phyloP scores from a whole-genome alignment of 257 asterid genomes.

The Voacanga thouarsii region DNA sequence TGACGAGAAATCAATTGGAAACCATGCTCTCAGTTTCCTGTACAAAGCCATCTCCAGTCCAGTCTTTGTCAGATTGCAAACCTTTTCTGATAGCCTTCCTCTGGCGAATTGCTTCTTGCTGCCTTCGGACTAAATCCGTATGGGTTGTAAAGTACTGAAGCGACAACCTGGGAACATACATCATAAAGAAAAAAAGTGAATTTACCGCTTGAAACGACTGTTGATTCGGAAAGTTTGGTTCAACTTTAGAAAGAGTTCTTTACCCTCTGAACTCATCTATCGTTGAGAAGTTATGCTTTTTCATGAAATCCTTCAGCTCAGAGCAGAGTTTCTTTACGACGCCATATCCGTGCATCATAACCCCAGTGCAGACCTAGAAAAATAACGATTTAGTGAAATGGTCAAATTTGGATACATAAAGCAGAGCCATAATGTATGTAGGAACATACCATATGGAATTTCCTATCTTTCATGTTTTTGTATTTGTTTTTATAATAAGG shows the following conservation, averaged over 20 bases:
- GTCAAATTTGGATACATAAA: slow-evolving; percentile 1
- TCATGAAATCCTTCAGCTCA: slow-evolving; percentile 85
- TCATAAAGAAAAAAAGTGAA: not conserved
- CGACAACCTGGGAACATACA: slow-evolving; percentile 44
- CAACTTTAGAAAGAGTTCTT: not conserved
- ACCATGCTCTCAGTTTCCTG: slow-evolving; percentile 91
- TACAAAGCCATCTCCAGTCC: slow-evolving; percentile 97
- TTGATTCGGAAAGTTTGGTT: not conserved
- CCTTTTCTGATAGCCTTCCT: slow-evolving; percentile 78
- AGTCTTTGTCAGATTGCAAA: slow-evolving; percentile 80
- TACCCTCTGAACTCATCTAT: slow-evolving; percentile 89
- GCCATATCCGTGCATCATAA: slow-evolving; percentile 95
- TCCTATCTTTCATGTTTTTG: not conserved
- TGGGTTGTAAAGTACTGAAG: slow-evolving; percentile 75
- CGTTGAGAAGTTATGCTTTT: slow-evolving; percentile 64
- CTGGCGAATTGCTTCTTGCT: slow-evolving; percentile 63
- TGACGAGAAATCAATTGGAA: slow-evolving; percentile 44
- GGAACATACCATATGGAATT: not conserved
- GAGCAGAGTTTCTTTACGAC: slow-evolving; percentile 75
- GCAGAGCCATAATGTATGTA: not conserved
- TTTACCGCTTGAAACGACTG: not conserved
- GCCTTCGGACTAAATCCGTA: slow-evolving; percentile 59
- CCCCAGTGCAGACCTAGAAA: slow-evolving; percentile 82
- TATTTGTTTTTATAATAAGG: not conserved
- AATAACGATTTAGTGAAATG: not conserved